Conservation (phyloP, 768 basidiomycete genomes). For the Kwoniella bestiolae region DNA sequence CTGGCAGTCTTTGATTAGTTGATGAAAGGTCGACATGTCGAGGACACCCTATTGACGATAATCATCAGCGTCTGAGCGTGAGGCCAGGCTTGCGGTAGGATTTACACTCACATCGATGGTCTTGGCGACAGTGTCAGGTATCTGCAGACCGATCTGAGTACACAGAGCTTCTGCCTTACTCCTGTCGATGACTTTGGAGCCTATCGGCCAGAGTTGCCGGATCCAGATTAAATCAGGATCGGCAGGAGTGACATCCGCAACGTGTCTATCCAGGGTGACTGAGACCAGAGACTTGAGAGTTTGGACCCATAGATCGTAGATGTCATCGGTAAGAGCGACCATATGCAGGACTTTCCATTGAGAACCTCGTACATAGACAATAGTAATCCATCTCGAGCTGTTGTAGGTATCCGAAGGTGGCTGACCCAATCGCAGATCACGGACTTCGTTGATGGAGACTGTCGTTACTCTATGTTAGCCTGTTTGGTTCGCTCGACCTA, state of each 20-base stretch:
- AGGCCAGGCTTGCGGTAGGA: not conserved
- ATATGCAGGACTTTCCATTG: constrained; percentile 79
- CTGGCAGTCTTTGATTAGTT: constrained; percentile 80
- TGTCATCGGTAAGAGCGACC: constrained; percentile 69
- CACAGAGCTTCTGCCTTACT: constrained; percentile 40
- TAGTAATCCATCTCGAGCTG: constrained; percentile 79
- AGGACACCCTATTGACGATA: constrained; percentile 26
- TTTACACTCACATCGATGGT: constrained; percentile 13
- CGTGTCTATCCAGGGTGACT: constrained; percentile 39
- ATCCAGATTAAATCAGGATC: constrained; percentile 52
- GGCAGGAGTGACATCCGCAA: constrained; percentile 39
- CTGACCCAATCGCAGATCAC: constrained; percentile 76
- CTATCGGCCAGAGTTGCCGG: constrained; percentile 50
- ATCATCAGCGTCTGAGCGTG: not conserved
- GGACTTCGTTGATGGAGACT: constrained; percentile 87
- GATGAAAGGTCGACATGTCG: constrained; percentile 70
- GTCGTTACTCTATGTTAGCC: too few species aligned
- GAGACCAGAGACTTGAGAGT: constrained; percentile 66
- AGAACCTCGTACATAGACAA: constrained; percentile 70
- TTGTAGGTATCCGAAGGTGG: constrained; percentile 62
- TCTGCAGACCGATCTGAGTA: constrained; percentile 37
- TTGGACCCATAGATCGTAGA: constrained; percentile 68
- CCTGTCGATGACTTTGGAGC: constrained; percentile 40
- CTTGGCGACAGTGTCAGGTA: constrained; percentile 26
- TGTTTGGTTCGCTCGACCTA: too few species aligned